Base-by-base conservation (phyloP, 306 rosid species). In the Cotoneaster glaucophyllus region DNA sequence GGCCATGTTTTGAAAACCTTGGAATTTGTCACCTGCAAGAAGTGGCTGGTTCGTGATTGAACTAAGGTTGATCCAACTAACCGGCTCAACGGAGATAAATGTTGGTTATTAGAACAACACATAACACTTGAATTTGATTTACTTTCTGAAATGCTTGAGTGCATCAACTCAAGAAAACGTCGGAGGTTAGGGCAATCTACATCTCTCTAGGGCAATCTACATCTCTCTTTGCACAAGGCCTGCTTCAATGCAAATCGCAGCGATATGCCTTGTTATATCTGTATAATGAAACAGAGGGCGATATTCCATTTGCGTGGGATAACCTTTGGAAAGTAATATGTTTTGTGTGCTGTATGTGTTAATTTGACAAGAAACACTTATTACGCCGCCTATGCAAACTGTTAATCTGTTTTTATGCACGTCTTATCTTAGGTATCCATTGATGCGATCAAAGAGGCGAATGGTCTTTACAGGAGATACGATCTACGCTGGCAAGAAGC, bases 401-500 rank as follows among this genome's bases (percentile, higher is more conserved):
- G 25, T 4, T n/a, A 24, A 4, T 0, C 15, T 69, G 37, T 31
- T 37, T 26, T 25, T 6, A 11, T 37, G 31, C 59, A 28, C 31
- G 1, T 68, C 17, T 58, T 26, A 77, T 68, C 2, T 58, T 48
- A 77, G 82, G 85, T 77, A 67, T 70, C 82, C 63, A 45, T 82
- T 39, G 78, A 73, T 39, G 71, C 75, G 56, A 82, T 82, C 37
- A 82, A 82, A 77, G 82, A 72, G 62, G 85, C 73, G 9, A 82
- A 82, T 29, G 85, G 79, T 59, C 70, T 25, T 82, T 63, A 45
- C 32, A 21, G 81, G 81, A 11, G 74, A 77, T 39, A 82, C 75
- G 53, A 82, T 82, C n/a, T 77, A 77, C 18, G 81, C 82, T 10
- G 85, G 85, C 67, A 82, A 77, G 72, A 82, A 82, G 81, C 78